A percentile compares a stretch with the other conserved stretches of the same genome.
phyloP scores from a whole-genome alignment of 176 grass and related monocot species.

The maize (Zea mays) region DNA sequence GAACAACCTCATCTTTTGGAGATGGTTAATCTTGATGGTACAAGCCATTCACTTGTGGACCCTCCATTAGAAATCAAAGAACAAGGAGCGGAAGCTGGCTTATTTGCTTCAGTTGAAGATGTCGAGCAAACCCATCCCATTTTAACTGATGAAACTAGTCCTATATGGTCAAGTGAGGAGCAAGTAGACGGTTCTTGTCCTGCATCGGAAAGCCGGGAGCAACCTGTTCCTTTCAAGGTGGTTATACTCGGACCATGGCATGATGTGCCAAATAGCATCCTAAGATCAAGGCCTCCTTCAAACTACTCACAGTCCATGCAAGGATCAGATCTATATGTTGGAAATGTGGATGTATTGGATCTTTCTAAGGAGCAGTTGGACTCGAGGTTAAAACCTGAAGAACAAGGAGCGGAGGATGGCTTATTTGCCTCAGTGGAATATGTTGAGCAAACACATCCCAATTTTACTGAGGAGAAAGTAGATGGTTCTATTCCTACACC shows the following conservation, averaged over 20 bases:
- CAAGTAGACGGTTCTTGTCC: neutral
- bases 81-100: neutral
- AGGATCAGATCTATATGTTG: neutral
- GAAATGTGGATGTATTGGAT: neutral
- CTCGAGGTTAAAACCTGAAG: neutral
- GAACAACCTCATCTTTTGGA: neutral
- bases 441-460: neutral
- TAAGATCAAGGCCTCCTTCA: neutral
- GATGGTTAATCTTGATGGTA: slow-evolving; percentile 20
- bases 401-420: neutral
- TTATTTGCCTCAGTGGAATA: neutral
- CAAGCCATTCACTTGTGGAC: slow-evolving; percentile 2
- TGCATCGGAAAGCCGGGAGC: neutral
- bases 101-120: slow-evolving; percentile 2
- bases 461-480: neutral
- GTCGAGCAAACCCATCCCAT: neutral
- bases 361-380: neutral
- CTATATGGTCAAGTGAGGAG: neutral
- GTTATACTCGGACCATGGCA: neutral
- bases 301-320: slow-evolving; percentile 1
- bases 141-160: neutral
- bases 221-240: slow-evolving; percentile 14
- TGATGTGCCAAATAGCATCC: neutral
- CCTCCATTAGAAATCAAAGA: slow-evolving; percentile 14
- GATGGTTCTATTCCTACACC: neutral